Conservation (phyloP, 805 yeast species). For the Zygotorulaspora florentina region DNA sequence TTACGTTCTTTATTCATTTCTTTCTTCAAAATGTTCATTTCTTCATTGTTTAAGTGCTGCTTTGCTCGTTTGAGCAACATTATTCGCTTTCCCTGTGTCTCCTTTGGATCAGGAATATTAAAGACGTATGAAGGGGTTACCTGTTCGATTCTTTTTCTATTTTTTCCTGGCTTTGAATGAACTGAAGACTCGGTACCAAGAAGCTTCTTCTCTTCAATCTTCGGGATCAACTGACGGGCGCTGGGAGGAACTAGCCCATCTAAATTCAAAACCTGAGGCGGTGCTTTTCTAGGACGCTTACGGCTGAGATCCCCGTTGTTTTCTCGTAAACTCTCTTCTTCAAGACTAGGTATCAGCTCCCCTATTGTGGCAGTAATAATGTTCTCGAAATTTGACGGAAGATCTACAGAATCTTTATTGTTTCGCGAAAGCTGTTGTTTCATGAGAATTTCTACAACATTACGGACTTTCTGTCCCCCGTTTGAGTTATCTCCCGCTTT, state of each 20-base stretch:
- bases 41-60: conserved; percentile 18
- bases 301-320: conserved; percentile 5
- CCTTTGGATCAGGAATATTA: conserved; percentile 19
- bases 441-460: conserved; percentile 22
- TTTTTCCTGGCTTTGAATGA: conserved; percentile 6
- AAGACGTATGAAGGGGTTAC: conserved; percentile 13
- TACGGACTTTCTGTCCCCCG: conserved; percentile 12
- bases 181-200: conserved; percentile 2
- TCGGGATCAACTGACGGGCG: conserved; percentile 4
- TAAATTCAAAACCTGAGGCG: conserved; percentile 24
- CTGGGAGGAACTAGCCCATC: conserved; percentile 33
- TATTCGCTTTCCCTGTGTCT: conserved; percentile 18
- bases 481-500: not conserved
- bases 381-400: conserved; percentile 17
- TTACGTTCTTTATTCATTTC: conserved; percentile 33
- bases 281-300: conserved; percentile 14
- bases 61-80: conserved; percentile 26
- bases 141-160: conserved; percentile 10
- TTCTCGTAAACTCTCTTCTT: conserved; percentile 9
- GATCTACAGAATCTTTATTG: conserved; percentile 8
- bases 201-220: conserved; percentile 5
- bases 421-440: conserved; percentile 21
- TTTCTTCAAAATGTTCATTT: conserved; percentile 23
- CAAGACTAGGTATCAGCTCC: conserved; percentile 21
- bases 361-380: conserved; percentile 26